A percentile compares a stretch with the other conserved stretches of the same genome.
Evolutionary conservation across 208 protist genomes (phyloP).

Genomic region (Plasmodiophora brassicae): DNA sequence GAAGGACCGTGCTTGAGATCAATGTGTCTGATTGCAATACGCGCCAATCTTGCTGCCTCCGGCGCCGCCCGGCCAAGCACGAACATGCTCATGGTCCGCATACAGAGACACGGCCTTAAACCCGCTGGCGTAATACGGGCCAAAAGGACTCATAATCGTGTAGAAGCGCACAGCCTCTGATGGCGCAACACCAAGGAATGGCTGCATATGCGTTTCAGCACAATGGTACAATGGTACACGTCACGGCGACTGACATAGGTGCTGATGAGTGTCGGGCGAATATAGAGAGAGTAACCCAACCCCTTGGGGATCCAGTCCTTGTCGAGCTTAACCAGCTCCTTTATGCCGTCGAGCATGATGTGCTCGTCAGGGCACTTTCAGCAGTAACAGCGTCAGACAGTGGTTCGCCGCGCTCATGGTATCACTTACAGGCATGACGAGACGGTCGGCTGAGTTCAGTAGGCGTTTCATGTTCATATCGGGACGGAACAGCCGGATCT

Average conservation of each 20-base stretch:
- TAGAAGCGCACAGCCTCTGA: slow-evolving; percentile 58
- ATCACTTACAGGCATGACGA: slow-evolving; percentile 76
- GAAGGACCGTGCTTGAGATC: background rate
- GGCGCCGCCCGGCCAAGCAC: slow-evolving; percentile 89
- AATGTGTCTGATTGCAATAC: background rate
- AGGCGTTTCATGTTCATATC: slow-evolving; percentile 87
- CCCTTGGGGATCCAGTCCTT: slow-evolving; percentile 80
- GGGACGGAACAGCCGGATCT: slow-evolving; percentile 88
- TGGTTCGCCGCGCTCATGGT: background rate
- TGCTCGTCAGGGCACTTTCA: slow-evolving; percentile 68
- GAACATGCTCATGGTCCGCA: slow-evolving; percentile 74
- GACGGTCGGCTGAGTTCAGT: slow-evolving; percentile 66
- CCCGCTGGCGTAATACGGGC: slow-evolving; percentile 87
- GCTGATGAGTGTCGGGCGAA: slow-evolving; percentile 90
- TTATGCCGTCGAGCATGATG: slow-evolving; percentile 79
- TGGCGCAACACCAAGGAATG: slow-evolving; percentile 44
- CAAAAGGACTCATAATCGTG: slow-evolving; percentile 90
- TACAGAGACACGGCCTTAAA: slow-evolving; percentile 72
- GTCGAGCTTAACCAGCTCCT: slow-evolving; percentile 83
- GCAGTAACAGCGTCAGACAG: background rate
- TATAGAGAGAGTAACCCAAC: slow-evolving; percentile 91
- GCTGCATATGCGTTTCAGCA: background rate
- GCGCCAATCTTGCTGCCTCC: slow-evolving; percentile 75
- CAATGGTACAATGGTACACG: background rate
- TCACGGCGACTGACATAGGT: slow-evolving; percentile 59